Evolutionary conservation across 2,329 filamentous ascomycete genomes (phyloP).

Genomic region (Aureobasidium lini): DNA sequence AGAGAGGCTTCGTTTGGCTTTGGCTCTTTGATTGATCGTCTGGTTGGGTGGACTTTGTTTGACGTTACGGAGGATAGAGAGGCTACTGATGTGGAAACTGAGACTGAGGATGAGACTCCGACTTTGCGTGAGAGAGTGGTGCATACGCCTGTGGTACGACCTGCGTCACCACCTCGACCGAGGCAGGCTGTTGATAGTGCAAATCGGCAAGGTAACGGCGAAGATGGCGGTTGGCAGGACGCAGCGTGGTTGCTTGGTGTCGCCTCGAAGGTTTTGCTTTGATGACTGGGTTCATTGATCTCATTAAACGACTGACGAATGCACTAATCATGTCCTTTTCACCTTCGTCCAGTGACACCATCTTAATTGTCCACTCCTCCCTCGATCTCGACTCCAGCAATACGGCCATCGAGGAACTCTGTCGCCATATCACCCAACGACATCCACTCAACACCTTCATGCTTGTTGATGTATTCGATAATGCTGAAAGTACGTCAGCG

Average conservation of each 20-base stretch:
- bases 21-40: slow-evolving; percentile 48
- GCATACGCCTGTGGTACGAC: slow-evolving; percentile 16
- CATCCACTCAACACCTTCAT: slow-evolving; percentile 39
- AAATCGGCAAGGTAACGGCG: slow-evolving; percentile 22
- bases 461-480: slow-evolving; percentile 39
- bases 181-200: background rate
- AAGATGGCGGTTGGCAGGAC: slow-evolving; percentile 50
- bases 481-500: slow-evolving; percentile 19
- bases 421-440: slow-evolving; percentile 30
- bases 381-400: slow-evolving; percentile 28
- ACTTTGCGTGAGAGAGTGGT: background rate
- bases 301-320: background rate
- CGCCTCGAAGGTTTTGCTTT: slow-evolving; percentile 38
- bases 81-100: slow-evolving; percentile 26
- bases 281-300: background rate
- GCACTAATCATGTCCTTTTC: background rate
- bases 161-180: slow-evolving; percentile 15
- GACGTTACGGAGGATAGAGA: slow-evolving; percentile 45
- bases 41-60: slow-evolving; percentile 53
- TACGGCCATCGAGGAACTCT: slow-evolving; percentile 29
- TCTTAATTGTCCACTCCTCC: slow-evolving; percentile 21
- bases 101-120: slow-evolving; percentile 22
- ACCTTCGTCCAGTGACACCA: too few relatives aligned
- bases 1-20: slow-evolving; percentile 25
- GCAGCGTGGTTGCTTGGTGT: slow-evolving; percentile 51